These are phyloP conservation scores for Kwoniella europaea DNA, from an alignment of 768 basidiomycete genomes.

Conservation along the genomic window DNA sequence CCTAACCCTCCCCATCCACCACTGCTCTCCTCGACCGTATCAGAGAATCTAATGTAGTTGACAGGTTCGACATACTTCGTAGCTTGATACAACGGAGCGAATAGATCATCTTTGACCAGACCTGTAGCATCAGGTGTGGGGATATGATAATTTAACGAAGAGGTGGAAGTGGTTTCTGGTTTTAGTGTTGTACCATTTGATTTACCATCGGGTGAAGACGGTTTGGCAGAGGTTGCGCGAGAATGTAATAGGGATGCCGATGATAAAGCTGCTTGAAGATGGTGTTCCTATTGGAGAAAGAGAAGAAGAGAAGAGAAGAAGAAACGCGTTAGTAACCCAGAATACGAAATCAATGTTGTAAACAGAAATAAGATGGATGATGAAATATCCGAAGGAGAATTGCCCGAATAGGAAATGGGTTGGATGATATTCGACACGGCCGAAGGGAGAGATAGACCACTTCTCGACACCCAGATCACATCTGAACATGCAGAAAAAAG, in stretches of 20 bases:
- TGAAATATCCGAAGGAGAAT: constrained; percentile 9
- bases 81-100: constrained; percentile 74
- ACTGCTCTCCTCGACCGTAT: constrained; percentile 71
- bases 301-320: background rate
- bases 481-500: constrained; percentile 2
- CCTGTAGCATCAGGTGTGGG: constrained; percentile 91
- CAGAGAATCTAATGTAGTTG: constrained; percentile 78
- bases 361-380: constrained; percentile 8
- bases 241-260: constrained; percentile 58
- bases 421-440: constrained; percentile 4
- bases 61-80: constrained; percentile 75
- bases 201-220: constrained; percentile 37
- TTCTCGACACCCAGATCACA: background rate
- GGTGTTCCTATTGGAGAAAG: constrained; percentile 56
- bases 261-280: constrained; percentile 61
- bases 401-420: constrained; percentile 22
- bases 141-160: constrained; percentile 66
- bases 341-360: constrained; percentile 10
- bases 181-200: constrained; percentile 27
- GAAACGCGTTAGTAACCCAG: background rate
- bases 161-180: constrained; percentile 55
- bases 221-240: constrained; percentile 30
- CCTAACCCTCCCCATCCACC: constrained; percentile 77
- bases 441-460: background rate
- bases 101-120: constrained; percentile 68